Conservation (phyloP, 1,284 basidiomycete species). For the Spongiforma sp. region DNA sequence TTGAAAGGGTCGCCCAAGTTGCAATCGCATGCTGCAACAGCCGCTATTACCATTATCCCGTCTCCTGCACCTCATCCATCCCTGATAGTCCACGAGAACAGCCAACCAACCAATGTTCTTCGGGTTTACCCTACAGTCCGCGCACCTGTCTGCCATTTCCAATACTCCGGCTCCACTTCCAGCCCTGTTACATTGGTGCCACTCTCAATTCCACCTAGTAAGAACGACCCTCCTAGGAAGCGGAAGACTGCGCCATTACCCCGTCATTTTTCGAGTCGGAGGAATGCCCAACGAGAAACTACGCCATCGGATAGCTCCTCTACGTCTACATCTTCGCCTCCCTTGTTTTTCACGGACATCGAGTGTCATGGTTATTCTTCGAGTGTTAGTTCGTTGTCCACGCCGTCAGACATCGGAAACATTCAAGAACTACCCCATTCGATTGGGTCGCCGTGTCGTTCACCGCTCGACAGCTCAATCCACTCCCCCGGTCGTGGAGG, state of each 20-base stretch:
- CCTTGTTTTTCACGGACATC: conserved; percentile 3
- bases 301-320: conserved; percentile 17
- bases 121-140: neutral
- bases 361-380: conserved; percentile 11
- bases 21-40: conserved; percentile 17
- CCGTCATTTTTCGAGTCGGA: conserved; percentile 3
- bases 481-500: neutral
- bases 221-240: neutral
- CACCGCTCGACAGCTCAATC: neutral
- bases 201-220: neutral
- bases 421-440: conserved; percentile 5
- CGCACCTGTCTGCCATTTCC: conserved; percentile 8
- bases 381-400: neutral
- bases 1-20: neutral
- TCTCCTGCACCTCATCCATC: conserved; percentile 28
- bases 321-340: conserved; percentile 4
- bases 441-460: conserved; percentile 5
- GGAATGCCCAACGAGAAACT: neutral
- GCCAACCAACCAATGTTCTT: neutral
- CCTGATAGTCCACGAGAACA: neutral
- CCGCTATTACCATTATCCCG: conserved; percentile 26
- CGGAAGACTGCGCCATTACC: conserved; percentile 18
- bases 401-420: neutral
- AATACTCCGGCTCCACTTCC: neutral
- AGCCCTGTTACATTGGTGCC: conserved; percentile 21